phyloP scores from a whole-genome alignment of 768 basidiomycete genomes.

The Gloeophyllum trabeum region DNA sequence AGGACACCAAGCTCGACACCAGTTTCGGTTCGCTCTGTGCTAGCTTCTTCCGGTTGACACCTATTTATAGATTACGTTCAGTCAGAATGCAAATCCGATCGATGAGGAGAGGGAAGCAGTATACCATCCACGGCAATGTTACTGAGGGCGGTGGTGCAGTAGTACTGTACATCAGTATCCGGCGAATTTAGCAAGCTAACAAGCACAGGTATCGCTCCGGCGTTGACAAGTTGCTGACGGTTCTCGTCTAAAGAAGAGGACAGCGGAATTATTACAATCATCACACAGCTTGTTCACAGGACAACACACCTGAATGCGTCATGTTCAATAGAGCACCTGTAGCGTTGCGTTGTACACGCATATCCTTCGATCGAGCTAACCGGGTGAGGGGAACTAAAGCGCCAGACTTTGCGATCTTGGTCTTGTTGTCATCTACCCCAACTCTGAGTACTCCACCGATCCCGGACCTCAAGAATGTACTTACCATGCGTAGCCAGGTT shows the following conservation, averaged over 20 bases:
- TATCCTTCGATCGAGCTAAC: constrained; percentile 94
- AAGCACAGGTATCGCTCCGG: constrained; percentile 95
- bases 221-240: constrained; percentile 94
- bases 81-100: neutral
- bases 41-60: constrained; percentile 85
- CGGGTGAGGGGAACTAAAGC: constrained; percentile 96
- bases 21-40: constrained; percentile 91
- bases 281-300: constrained; percentile 1
- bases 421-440: constrained; percentile 91
- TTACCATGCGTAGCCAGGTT: constrained; percentile 96
- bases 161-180: constrained; percentile 99
- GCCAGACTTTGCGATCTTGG: constrained; percentile 98
- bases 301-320: constrained; percentile 86
- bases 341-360: constrained; percentile 98
- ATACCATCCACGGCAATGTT: constrained; percentile 96
- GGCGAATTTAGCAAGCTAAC: constrained; percentile 89
- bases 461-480: constrained; percentile 12
- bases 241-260: constrained; percentile 71
- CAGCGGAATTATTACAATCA: neutral
- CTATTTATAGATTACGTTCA: constrained; percentile 22
- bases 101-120: constrained; percentile 5
- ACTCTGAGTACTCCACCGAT: neutral
- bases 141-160: constrained; percentile 96
- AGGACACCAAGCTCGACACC: constrained; percentile 82
- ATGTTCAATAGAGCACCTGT: constrained; percentile 97